Conservation (phyloP, 176 grass and related monocot species). For the Typha latifolia region DNA sequence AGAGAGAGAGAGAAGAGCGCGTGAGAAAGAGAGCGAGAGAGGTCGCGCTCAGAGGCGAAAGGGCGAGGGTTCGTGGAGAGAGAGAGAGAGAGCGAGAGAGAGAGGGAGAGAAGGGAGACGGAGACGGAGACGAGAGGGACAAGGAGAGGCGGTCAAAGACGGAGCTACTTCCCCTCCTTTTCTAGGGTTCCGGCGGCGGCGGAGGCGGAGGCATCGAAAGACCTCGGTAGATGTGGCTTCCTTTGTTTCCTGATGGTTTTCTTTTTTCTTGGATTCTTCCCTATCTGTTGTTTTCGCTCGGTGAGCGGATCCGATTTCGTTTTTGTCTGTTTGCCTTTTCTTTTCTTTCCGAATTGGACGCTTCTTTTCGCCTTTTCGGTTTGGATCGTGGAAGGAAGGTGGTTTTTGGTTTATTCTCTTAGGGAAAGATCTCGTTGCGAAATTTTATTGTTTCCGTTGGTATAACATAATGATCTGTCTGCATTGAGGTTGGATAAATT, state of each 20-base stretch:
- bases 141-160: slow-evolving; percentile 2
- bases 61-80: neutral
- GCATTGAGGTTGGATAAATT: neutral
- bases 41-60: neutral
- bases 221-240: too few relatives aligned
- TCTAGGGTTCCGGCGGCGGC: neutral
- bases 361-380: neutral
- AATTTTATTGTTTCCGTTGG: neutral
- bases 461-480: neutral
- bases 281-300: neutral
- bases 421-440: neutral
- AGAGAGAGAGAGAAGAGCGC: neutral
- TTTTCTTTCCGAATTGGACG: neutral
- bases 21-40: neutral
- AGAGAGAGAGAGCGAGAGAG: neutral
- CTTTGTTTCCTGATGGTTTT: neutral
- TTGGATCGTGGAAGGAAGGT: neutral
- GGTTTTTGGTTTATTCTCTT: neutral
- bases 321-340: neutral
- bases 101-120: neutral
- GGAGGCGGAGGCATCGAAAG: neutral
- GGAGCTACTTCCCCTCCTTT: neutral
- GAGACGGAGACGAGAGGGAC: neutral
- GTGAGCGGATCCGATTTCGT: neutral
- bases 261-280: neutral